Base-by-base conservation (phyloP, 2,329 filamentous ascomycete species). In the Paraphaeosphaeria minitans region DNA sequence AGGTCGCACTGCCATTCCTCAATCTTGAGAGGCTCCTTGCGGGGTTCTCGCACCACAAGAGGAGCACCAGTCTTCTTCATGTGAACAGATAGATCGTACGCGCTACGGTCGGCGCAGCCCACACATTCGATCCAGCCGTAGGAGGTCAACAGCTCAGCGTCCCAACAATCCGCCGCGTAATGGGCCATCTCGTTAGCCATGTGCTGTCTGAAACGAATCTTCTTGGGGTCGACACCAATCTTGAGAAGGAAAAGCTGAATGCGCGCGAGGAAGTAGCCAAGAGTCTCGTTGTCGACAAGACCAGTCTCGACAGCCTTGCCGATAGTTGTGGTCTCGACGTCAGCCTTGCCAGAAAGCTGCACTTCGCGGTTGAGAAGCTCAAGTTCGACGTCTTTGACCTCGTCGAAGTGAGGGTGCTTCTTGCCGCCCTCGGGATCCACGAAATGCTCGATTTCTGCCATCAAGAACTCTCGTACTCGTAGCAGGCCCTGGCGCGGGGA, bases 381-480 rank as follows among this genome's bases (percentile, higher is more conserved):
- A 58, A 99, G 84, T 81, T 96, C 89, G 48, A 95, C 80, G 67
- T 96, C 83, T 73, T 92, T 89, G 59, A 99, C 89, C 71, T 97
- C 91, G 47, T 87, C 80, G 79, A 99, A 99, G 57, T 93, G 90
- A 53, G 85, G 80, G 77, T 99, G 95, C 81, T 95, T 96, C 87
- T 99, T 99, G 79, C 93, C 92, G 74, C 92, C 88, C 72, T 95
- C 84, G 12, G 95, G 95, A 72, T 99, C 95, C 66, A 99, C 95
- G 75, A 92, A 99, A 79, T 99, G 95, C 82, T 99, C 95, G 69
- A 99, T 97, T 80, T 99, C 95, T 24, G 94, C 95, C 95, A 99
- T 98, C 70, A 97, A 81, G 81, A 99, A 98, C 78, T 99, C 95
- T 70, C 95, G 91, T 45, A 99, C 95, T 69, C 95, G 90, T 58